These are phyloP conservation scores for Rhodotorula sp. DNA, from an alignment of 1,284 basidiomycete species.

Conservation along the genomic window DNA sequence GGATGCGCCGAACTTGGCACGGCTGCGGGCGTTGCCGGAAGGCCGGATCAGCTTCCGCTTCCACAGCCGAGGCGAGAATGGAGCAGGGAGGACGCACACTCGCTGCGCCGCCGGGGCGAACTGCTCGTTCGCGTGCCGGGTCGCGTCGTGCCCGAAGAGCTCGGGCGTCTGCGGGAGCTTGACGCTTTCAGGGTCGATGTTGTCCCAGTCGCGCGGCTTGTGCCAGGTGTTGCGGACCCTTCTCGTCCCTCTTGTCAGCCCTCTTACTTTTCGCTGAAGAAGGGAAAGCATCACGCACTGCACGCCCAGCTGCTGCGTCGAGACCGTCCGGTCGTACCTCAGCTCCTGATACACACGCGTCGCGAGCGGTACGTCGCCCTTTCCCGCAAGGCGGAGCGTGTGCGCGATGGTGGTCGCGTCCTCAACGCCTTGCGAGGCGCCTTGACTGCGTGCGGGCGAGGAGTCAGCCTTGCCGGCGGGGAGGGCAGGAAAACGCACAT, in stretches of 20 bases:
- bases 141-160: conserved; percentile 20
- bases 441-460: conserved; percentile 30
- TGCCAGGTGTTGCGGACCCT: conserved; percentile 14
- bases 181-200: conserved; percentile 12
- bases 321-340: conserved; percentile 48
- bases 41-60: not conserved
- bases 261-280: not conserved
- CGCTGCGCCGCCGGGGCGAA: not conserved
- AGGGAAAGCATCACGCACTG: not conserved
- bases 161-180: conserved; percentile 10
- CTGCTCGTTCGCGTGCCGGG: not conserved
- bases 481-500: not conserved
- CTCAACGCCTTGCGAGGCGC: conserved; percentile 49
- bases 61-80: not conserved
- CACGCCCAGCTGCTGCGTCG: conserved; percentile 46
- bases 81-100: not conserved
- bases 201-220: conserved; percentile 12
- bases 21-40: not conserved
- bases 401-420: conserved; percentile 48
- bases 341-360: conserved; percentile 47
- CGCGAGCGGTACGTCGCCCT: conserved; percentile 41
- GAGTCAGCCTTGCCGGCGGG: conserved; percentile 4
- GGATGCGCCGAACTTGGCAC: not conserved
- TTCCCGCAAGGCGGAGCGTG: conserved; percentile 45
- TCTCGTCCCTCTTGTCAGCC: too few relatives aligned